These are phyloP conservation scores for Sanghuangporus sanghuang DNA, from an alignment of 1,284 basidiomycete genomes.

Conservation along the genomic window DNA sequence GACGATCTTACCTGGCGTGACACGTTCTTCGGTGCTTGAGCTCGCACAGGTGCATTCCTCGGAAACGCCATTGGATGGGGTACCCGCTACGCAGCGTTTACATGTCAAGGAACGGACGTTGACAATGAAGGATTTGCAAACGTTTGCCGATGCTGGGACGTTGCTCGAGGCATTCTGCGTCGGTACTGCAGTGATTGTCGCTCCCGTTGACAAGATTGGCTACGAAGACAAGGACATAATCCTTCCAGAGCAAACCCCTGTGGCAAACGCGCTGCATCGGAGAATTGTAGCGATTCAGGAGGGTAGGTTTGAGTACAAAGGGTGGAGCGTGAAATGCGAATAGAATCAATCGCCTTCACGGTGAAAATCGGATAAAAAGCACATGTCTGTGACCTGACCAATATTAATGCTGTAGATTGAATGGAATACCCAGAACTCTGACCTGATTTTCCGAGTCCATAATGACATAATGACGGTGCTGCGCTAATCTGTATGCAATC, in stretches of 20 bases:
- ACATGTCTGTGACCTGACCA: not conserved
- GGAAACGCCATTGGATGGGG: conserved; percentile 32
- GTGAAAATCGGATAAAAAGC: not conserved
- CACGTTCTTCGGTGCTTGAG: conserved; percentile 64
- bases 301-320: conserved; percentile 48
- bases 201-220: conserved; percentile 52
- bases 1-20: conserved; percentile 70
- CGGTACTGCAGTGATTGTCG: conserved; percentile 67
- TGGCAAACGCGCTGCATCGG: conserved; percentile 52
- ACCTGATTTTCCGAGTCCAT: not conserved
- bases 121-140: conserved; percentile 56
- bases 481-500: not conserved
- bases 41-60: conserved; percentile 48
- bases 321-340: conserved; percentile 46
- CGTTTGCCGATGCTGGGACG: conserved; percentile 41
- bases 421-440: not conserved
- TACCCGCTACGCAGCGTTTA: conserved; percentile 37
- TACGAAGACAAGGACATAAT: conserved; percentile 46
- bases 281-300: conserved; percentile 62
- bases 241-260: conserved; percentile 39
- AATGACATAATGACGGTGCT: not conserved
- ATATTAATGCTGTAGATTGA: not conserved
- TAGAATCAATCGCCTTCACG: conserved; percentile 19
- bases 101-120: conserved; percentile 55
- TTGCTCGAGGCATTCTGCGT: conserved; percentile 69